Evolutionary conservation across 108 stramenopile species (phyloP).

Genomic region (Cylindrotheca closterium): DNA sequence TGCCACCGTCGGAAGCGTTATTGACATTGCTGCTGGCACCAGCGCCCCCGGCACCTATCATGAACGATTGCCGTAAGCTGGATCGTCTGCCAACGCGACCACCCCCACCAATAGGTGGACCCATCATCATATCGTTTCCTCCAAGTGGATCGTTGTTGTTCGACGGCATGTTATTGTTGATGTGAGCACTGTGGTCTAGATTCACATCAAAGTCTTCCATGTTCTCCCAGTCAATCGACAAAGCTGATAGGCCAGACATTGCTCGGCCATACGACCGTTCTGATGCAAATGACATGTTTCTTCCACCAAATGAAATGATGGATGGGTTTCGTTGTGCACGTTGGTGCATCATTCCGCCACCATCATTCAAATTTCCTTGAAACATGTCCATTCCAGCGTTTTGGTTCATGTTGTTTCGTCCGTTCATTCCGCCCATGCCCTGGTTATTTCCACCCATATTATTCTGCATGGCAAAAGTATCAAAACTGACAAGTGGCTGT

Average conservation of each 20-base stretch:
- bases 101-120: conserved; percentile 17
- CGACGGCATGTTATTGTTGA: conserved; percentile 59
- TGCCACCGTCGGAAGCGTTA: too few relatives aligned
- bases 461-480: conserved; percentile 22
- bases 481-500: conserved; percentile 23
- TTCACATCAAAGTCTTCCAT: conserved; percentile 91
- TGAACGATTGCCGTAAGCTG: conserved; percentile 23
- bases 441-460: conserved; percentile 5
- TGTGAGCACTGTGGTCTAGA: conserved; percentile 86
- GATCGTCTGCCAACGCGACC: conserved; percentile 17
- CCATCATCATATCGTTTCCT: conserved; percentile 9
- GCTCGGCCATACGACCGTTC: conserved; percentile 79
- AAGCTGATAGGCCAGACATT: conserved; percentile 85
- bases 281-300: conserved; percentile 48
- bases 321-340: conserved; percentile 27
- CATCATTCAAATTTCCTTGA: conserved; percentile 17
- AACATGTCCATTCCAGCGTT: conserved; percentile 33
- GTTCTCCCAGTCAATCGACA: conserved; percentile 90
- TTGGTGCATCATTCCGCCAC: conserved; percentile 3
- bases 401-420: conserved; percentile 9
- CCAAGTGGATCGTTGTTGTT: neutral
- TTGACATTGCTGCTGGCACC: neutral
- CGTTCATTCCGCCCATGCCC: neutral
- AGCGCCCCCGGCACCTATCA: conserved; percentile 8
- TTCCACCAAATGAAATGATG: conserved; percentile 32